Base-by-base conservation (phyloP, 202 grass and related monocot species). In the Zoysia matrella region DNA sequence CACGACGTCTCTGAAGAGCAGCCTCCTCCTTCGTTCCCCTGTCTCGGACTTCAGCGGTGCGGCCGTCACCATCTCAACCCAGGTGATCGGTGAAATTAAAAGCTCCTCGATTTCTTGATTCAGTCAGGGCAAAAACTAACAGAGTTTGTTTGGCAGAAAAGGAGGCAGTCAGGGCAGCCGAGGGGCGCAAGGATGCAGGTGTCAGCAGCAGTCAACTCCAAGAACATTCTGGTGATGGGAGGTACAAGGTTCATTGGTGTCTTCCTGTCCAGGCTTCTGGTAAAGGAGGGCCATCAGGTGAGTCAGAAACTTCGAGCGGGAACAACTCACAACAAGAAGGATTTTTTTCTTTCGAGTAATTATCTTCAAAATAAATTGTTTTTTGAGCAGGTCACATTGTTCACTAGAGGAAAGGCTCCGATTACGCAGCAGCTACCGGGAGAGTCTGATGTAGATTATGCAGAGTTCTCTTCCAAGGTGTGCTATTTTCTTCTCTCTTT, bases 171-270 rank as follows among this genome's bases (percentile, higher is more conserved):
- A 90, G 90, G 90, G 78, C 92, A 89, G 69, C 77, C 88, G 49
- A 86, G 81, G 56, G 84, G 71, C 3, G 73, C 84, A 16, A 76
- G 83, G 73, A 69, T 97, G 60, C 84, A 87, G 69, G 91, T 95
- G 43, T 72, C 52, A 46, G 92, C 92, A 69, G 80, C 84, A 0
- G 81, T 81, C 5, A 87, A 87, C 81, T 82, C 89, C 70, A 95
- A 95, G 89, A 99, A 99, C 74, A 99, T 96, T 69, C 85, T 99
- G 13, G 79, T 99, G 61, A 99, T 99, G 93, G 96, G 93, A 3
- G 96, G 96, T 60, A 96, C 96, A 52, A 90, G 96, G 87, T 99
- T 99, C 88, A 96, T 96, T 42, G 96, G 93, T 52, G 55, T 99
- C 67, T 95, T 99, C 78, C 50, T 95, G 52, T 93, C 93, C 22